phyloP scores from a whole-genome alignment of 257 asterid genomes.

The Scutellaria galericulata region DNA sequence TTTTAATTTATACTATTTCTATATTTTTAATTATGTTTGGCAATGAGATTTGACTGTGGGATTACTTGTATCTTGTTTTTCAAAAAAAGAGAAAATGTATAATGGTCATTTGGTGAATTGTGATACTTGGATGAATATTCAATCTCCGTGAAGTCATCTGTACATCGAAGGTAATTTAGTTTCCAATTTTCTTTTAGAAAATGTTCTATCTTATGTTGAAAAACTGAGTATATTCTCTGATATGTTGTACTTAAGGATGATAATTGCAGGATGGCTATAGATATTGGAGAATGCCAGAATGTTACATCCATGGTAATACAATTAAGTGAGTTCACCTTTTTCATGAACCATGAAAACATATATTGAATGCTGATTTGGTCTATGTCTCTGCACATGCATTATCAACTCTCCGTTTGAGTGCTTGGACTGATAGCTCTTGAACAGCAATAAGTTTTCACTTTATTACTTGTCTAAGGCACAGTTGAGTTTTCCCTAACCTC shows the following conservation, averaged over 20 bases:
- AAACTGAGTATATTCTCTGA: background rate
- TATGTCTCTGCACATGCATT: background rate
- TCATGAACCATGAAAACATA: background rate
- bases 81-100: too few species aligned
- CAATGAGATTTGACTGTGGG: too few species aligned
- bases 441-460: too few species aligned
- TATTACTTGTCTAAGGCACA: too few species aligned
- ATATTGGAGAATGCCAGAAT: constrained; percentile 39
- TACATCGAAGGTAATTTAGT: too few species aligned
- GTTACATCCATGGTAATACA: constrained; percentile 37
- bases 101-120: too few species aligned
- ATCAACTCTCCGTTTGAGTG: background rate
- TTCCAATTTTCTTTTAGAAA: too few species aligned
- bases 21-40: too few species aligned
- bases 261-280: constrained; percentile 66
- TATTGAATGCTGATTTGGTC: background rate
- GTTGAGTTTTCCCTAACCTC: constrained; percentile 35
- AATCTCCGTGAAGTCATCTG: too few species aligned
- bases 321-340: constrained; percentile 41
- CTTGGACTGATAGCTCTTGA: background rate
- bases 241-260: background rate
- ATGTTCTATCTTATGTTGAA: background rate
- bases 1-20: too few species aligned
- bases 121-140: too few species aligned
- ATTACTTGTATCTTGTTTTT: too few species aligned